phyloP scores from a whole-genome alignment of 306 rosid genomes.

The Prosopis cineraria region DNA sequence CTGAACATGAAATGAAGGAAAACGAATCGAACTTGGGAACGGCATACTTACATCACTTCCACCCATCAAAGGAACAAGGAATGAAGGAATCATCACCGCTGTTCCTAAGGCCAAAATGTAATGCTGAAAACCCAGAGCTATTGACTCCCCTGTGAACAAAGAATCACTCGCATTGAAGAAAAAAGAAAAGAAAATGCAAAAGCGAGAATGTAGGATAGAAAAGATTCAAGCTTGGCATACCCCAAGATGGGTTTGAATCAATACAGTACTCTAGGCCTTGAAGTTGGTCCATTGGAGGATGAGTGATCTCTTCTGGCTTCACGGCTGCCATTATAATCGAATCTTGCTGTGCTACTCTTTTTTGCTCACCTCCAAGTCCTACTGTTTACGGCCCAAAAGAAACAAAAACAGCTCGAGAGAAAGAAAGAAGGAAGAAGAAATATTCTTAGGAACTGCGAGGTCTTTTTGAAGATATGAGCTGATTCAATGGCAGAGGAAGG shows the following conservation, averaged over 20 bases:
- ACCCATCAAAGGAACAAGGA: conserved; percentile 97
- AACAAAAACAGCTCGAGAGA: not conserved
- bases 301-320: conserved; percentile 70
- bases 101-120: conserved; percentile 95
- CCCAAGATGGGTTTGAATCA: conserved; percentile 99
- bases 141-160: conserved; percentile 74
- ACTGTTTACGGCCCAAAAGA: not conserved
- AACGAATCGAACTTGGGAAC: conserved; percentile 16
- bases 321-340: not conserved
- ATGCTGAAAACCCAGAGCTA: conserved; percentile 95
- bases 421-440: conserved; percentile 18
- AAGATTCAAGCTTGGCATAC: conserved; percentile 45
- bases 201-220: conserved; percentile 32
- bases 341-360: not conserved
- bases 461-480: not conserved
- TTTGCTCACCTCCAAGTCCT: not conserved
- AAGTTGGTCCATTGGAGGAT: conserved; percentile 96
- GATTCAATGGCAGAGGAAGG: conserved; percentile 1
- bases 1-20: not conserved
- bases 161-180: not conserved
- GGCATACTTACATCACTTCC: conserved; percentile 90
- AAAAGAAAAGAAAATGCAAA: not conserved
- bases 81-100: conserved; percentile 98
- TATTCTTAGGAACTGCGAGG: not conserved
- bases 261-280: conserved; percentile 97